These are phyloP conservation scores for Ceratocystis alfenasii DNA, from an alignment of 2,329 filamentous ascomycete species.

Conservation along the genomic window DNA sequence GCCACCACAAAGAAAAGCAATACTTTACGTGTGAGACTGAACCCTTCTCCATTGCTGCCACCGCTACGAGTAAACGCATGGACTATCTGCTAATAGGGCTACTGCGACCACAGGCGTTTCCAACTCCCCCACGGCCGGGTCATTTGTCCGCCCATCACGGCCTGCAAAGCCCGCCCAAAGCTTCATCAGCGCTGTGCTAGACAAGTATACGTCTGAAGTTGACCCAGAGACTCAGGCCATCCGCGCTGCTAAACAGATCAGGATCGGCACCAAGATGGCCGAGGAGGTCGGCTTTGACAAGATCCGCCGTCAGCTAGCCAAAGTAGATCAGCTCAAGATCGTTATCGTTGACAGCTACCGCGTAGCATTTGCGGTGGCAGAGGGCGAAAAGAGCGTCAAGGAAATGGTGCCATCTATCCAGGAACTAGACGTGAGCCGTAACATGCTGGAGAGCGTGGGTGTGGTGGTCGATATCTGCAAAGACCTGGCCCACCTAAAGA, in stretches of 20 bases:
- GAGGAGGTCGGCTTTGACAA: conserved; percentile 95
- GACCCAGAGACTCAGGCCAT: conserved; percentile 21
- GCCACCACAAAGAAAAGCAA: conserved; percentile 61
- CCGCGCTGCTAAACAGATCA: conserved; percentile 38
- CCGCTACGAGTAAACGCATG: background rate
- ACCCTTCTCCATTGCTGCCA: background rate
- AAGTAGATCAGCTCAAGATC: conserved; percentile 64
- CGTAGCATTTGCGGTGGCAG: conserved; percentile 36
- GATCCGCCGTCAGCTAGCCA: conserved; percentile 66
- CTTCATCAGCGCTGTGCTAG: conserved; percentile 66
- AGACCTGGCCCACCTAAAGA: conserved; percentile 53
- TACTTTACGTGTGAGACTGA: conserved; percentile 66
- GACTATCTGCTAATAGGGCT: background rate
- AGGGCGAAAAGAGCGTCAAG: conserved; percentile 32
- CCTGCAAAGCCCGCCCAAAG: conserved; percentile 54
- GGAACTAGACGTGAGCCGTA: conserved; percentile 76
- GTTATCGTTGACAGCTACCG: conserved; percentile 70
- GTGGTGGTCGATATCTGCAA: conserved; percentile 60
- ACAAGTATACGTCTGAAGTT: conserved; percentile 66
- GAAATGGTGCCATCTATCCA: conserved; percentile 53
- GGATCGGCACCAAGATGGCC: conserved; percentile 67
- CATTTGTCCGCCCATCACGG: conserved; percentile 72
- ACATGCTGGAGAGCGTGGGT: conserved; percentile 57
- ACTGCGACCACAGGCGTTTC: conserved; percentile 39
- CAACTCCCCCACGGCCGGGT: conserved; percentile 59